Evolutionary conservation across 2,329 filamentous ascomycete species (phyloP).

Genomic region (Colletotrichum sp.): DNA sequence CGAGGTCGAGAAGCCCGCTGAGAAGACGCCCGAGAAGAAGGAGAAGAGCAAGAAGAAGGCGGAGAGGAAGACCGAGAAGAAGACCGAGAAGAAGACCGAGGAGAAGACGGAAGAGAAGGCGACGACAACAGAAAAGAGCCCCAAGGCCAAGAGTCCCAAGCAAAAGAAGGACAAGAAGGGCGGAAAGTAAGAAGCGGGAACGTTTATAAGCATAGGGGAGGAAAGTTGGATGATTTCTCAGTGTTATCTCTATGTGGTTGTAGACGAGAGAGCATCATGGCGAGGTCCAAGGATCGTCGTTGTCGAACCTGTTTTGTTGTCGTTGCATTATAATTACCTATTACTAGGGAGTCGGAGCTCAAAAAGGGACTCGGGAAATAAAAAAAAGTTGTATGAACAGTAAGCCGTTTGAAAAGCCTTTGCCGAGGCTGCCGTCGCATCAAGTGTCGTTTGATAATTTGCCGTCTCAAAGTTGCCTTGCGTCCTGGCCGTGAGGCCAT

Average conservation of each 20-base stretch:
- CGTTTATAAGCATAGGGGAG: not conserved
- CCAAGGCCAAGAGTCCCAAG: conserved; percentile 19
- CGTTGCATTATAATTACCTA: conserved; percentile 21
- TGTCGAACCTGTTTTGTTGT: not conserved
- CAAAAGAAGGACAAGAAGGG: conserved; percentile 21
- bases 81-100: conserved; percentile 9
- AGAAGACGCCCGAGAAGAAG: conserved; percentile 15
- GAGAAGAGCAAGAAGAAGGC: conserved; percentile 12
- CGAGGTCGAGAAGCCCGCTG: conserved; percentile 6
- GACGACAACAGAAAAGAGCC: conserved; percentile 15
- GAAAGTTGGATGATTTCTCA: not conserved
- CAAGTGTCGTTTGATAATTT: not conserved
- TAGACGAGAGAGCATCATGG: conserved; percentile 4
- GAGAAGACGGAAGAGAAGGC: conserved; percentile 2
- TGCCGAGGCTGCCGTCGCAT: not conserved
- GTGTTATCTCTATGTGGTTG: conserved; percentile 4
- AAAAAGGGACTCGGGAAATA: not conserved
- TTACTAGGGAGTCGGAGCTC: conserved; percentile 20
- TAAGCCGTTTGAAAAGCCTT: not conserved
- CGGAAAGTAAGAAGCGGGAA: not conserved
- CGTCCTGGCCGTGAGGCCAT: not conserved
- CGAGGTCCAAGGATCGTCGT: not conserved
- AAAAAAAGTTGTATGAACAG: not conserved
- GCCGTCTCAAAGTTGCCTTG: not conserved
- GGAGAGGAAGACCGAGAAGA: not conserved